These are phyloP conservation scores for Fusarium setosum DNA, from an alignment of 2,329 filamentous ascomycete genomes.

Conservation along the genomic window DNA sequence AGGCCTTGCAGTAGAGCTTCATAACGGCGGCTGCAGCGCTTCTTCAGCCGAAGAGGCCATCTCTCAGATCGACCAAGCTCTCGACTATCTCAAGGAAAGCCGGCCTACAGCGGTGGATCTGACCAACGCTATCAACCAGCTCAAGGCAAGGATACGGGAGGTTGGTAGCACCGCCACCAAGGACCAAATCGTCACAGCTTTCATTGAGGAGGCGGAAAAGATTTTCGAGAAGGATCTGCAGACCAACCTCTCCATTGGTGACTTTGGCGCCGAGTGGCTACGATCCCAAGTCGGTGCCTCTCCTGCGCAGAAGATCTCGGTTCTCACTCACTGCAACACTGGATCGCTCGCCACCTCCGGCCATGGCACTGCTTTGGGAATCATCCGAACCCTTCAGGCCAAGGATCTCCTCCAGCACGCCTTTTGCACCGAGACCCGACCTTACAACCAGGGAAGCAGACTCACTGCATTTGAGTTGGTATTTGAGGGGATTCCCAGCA, in stretches of 20 bases:
- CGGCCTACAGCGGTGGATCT: constrained; percentile 96
- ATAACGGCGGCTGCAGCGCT: constrained; percentile 61
- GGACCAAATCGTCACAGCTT: constrained; percentile 72
- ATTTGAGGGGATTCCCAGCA: constrained; percentile 90
- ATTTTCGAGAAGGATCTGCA: constrained; percentile 89
- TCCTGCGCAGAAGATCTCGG: constrained; percentile 69
- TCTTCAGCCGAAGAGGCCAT: constrained; percentile 67
- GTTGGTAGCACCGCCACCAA: constrained; percentile 57
- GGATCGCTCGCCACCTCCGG: constrained; percentile 96
- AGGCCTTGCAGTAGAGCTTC: constrained; percentile 86
- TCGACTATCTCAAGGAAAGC: constrained; percentile 89
- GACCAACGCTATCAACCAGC: constrained; percentile 85
- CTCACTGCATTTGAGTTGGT: constrained; percentile 97
- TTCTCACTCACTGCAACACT: constrained; percentile 98
- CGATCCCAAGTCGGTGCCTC: constrained; percentile 65
- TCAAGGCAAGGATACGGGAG: constrained; percentile 72
- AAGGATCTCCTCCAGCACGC: constrained; percentile 78
- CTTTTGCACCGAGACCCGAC: constrained; percentile 96
- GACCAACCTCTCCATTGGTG: constrained; percentile 89
- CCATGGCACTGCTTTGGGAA: constrained; percentile 95
- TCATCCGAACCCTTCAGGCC: constrained; percentile 84
- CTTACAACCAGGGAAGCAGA: constrained; percentile 97
- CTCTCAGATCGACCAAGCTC: constrained; percentile 77
- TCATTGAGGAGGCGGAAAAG: constrained; percentile 82
- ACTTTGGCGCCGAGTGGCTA: constrained; percentile 87